A percentile compares a stretch with the other conserved stretches of the same genome.
Evolutionary conservation across 2,329 filamentous ascomycete genomes (phyloP).

Genomic region (Cryphonectria japonica): DNA sequence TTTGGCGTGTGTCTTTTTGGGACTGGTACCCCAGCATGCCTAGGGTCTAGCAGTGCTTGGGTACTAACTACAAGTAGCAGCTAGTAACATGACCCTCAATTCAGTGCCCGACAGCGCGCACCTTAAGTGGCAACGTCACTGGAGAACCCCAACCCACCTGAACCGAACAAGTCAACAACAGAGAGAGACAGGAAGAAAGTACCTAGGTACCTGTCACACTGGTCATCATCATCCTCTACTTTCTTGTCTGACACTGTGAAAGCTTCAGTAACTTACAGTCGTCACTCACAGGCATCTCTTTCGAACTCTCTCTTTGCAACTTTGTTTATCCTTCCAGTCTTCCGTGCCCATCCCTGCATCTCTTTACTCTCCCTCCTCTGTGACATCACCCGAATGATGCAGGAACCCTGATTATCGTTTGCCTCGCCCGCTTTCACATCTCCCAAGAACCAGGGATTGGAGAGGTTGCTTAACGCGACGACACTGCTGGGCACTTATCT

Average conservation of each 20-base stretch:
- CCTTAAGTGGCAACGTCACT: background rate
- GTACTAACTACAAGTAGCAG: background rate
- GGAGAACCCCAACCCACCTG: background rate
- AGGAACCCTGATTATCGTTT: constrained; percentile 7
- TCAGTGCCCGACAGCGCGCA: background rate
- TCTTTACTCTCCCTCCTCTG: background rate
- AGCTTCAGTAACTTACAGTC: background rate
- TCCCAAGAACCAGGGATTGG: background rate
- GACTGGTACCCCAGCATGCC: background rate
- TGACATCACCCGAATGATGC: background rate
- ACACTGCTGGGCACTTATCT: background rate
- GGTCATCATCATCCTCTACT: background rate
- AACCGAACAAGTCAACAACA: too few species aligned
- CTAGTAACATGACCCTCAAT: background rate
- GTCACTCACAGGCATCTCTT: background rate
- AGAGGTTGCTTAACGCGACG: background rate
- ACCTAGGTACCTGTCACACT: background rate
- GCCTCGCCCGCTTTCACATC: background rate
- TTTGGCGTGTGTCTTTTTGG: background rate
- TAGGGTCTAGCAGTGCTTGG: background rate
- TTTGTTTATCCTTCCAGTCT: background rate
- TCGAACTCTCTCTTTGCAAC: background rate
- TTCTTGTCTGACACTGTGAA: background rate
- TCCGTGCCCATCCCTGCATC: background rate
- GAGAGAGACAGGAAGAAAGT: background rate